A percentile compares a stretch with the other conserved stretches of the same genome.
Conservation (phyloP, 192 early-diverging fungal genomes). For the Linnemannia zychae region DNA sequence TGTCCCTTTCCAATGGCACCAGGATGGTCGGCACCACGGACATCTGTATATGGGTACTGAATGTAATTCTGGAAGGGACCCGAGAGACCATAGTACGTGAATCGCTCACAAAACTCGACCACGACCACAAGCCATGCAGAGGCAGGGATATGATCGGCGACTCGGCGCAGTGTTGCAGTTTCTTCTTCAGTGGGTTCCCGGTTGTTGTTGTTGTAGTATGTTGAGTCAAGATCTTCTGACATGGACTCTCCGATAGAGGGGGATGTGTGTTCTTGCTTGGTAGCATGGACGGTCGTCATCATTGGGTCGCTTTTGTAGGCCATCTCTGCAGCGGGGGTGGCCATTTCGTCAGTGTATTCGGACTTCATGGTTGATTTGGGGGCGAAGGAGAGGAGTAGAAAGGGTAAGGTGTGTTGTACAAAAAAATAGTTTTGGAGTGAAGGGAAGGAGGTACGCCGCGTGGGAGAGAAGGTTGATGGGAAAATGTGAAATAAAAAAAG, state of each 20-base stretch:
- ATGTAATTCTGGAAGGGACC: constrained; percentile 72
- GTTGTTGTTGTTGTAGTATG: neutral
- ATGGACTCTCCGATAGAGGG: neutral
- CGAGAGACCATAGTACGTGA: constrained; percentile 72
- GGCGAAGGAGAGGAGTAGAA: neutral
- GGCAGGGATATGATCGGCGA: constrained; percentile 70
- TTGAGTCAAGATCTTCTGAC: constrained; percentile 6
- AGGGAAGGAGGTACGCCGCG: no score
- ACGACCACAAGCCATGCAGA: constrained; percentile 66
- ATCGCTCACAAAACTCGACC: constrained; percentile 74
- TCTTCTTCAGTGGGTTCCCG: constrained; percentile 70
- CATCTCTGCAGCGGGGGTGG: constrained; percentile 17
- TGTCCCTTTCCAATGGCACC: constrained; percentile 66
- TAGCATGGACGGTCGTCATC: constrained; percentile 1
- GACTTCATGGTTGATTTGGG: constrained; percentile 3
- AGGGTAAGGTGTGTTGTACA: neutral
- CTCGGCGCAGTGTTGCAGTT: constrained; percentile 63
- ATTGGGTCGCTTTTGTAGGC: constrained; percentile 42
- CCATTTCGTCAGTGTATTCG: neutral
- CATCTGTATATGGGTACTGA: constrained; percentile 57
- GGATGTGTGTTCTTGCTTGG: neutral
- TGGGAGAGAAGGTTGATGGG: neutral
- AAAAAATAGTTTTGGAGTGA: neutral
- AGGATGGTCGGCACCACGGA: constrained; percentile 56
- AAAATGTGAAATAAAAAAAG: constrained; percentile 7